A percentile compares a stretch with the other conserved stretches of the same genome.
Conservation (phyloP, 495 filamentous ascomycete genomes). For the Daldinia concentrica region DNA sequence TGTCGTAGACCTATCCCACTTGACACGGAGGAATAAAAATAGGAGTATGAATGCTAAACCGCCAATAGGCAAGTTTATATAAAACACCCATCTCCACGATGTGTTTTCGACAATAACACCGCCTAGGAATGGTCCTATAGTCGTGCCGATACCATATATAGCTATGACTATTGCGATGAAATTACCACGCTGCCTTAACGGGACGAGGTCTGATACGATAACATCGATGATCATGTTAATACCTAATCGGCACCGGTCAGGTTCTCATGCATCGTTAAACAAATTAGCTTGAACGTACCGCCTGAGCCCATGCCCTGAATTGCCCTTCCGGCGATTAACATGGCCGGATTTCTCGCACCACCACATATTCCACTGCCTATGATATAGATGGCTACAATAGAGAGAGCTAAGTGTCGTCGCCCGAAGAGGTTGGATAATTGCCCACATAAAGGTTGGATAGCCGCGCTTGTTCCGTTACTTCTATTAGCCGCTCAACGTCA, state of each 20-base stretch:
- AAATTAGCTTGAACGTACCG: conserved; percentile 56
- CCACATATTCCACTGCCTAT: conserved; percentile 57
- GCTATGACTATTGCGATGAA: conserved; percentile 67
- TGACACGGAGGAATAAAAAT: conserved; percentile 47
- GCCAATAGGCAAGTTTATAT: conserved; percentile 49
- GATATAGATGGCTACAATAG: conserved; percentile 52
- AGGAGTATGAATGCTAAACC: conserved; percentile 41
- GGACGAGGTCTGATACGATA: conserved; percentile 74
- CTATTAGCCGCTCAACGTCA: not conserved
- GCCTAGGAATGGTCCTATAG: conserved; percentile 77
- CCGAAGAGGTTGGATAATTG: conserved; percentile 63
- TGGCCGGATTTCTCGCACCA: conserved; percentile 49
- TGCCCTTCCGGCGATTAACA: conserved; percentile 78
- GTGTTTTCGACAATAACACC: conserved; percentile 71
- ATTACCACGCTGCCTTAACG: conserved; percentile 70
- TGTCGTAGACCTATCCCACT: conserved; percentile 35
- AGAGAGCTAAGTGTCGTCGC: conserved; percentile 56
- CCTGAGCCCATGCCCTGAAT: conserved; percentile 85
- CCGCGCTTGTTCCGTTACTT: conserved; percentile 6
- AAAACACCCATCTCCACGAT: conserved; percentile 48
- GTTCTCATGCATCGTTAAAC: not conserved
- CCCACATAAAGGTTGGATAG: conserved; percentile 49
- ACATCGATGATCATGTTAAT: conserved; percentile 52
- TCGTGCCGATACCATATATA: conserved; percentile 77
- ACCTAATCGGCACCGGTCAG: not conserved